These are phyloP conservation scores for Ramaria sp. DNA, from an alignment of 768 basidiomycete species.

Conservation along the genomic window DNA sequence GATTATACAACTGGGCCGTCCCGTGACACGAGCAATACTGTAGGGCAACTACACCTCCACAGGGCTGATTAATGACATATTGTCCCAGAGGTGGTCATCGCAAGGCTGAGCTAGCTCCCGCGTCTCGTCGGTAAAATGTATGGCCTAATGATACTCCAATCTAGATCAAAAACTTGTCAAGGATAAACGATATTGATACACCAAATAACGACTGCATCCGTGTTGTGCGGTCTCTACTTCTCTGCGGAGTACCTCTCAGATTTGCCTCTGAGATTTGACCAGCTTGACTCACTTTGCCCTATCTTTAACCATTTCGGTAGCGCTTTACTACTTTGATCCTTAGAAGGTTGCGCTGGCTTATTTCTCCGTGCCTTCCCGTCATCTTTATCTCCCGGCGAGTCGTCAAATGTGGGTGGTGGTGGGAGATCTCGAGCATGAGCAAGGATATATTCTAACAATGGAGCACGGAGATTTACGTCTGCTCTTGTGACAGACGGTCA, in stretches of 20 bases:
- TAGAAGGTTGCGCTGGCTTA: background rate
- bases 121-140: too few relatives aligned
- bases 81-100: too few relatives aligned
- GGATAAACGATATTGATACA: too few relatives aligned
- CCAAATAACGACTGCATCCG: too few relatives aligned
- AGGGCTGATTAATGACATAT: too few relatives aligned
- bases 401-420: slow-evolving; percentile 33
- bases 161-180: too few relatives aligned
- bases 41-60: too few relatives aligned
- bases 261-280: background rate
- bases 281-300: slow-evolving; percentile 1
- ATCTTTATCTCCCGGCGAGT: background rate
- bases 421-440: slow-evolving; percentile 60
- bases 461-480: slow-evolving; percentile 39
- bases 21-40: too few relatives aligned
- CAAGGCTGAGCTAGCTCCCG: too few relatives aligned
- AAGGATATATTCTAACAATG: slow-evolving; percentile 47
- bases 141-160: too few relatives aligned
- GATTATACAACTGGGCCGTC: too few relatives aligned
- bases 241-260: background rate
- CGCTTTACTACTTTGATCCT: background rate
- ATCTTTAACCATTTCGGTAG: slow-evolving; percentile 8
- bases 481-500: background rate
- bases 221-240: background rate
- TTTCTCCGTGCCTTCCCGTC: background rate